Base-by-base conservation (phyloP, 768 basidiomycete genomes). In the Lepiota brunneoincarnata region DNA sequence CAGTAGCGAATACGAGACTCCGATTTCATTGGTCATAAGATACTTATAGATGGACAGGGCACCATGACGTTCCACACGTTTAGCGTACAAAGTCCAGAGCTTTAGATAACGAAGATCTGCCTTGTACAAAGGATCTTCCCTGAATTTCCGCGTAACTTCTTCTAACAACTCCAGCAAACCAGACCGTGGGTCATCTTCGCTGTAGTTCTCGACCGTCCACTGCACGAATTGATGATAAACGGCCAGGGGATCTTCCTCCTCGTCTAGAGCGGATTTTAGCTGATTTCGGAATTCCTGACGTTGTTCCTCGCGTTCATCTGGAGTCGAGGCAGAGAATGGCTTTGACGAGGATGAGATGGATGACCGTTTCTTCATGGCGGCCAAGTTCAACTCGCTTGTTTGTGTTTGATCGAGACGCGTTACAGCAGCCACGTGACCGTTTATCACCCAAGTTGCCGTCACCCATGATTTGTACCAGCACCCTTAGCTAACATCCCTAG, bases 41-140 rank as follows among this genome's bases (percentile, higher is more conserved):
- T 84, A 86, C 23, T 82, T 80, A 70, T 91, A 98, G 31, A 85
- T 80, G 34, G 79, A 79, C 26, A 92, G 79, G 42, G 83, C 82
- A 15, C 79, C 76, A 3, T 86, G 75, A 61, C 82, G 80, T 61
- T 93, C 87, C 50, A 92, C 82, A 63, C 89, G 81, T 50, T 82
- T 82, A 9, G 94, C 88, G 67, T 96, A 94, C 45, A 89, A 76
- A 18, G 86, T 81, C 97, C 97, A 99, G 17, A 98, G 69, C 66
- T 93, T 91, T 45, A 98, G 77, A 70, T 98, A 97, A 38, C 96
- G 81, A 47, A 93, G 71, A 74, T 98, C 95, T 48, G 83, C 84
- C 67, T 83, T 87, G 69, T 97, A 98, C 12, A 84, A 71, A n/a
- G 80, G 74, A 66, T 98, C 96, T 23, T 82, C 78, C 59, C 87